Percentiles rank a stretch among this genome's conserved stretches.
phyloP scores from a whole-genome alignment of 2,329 filamentous ascomycete species.

The Xylariaceae sp. region DNA sequence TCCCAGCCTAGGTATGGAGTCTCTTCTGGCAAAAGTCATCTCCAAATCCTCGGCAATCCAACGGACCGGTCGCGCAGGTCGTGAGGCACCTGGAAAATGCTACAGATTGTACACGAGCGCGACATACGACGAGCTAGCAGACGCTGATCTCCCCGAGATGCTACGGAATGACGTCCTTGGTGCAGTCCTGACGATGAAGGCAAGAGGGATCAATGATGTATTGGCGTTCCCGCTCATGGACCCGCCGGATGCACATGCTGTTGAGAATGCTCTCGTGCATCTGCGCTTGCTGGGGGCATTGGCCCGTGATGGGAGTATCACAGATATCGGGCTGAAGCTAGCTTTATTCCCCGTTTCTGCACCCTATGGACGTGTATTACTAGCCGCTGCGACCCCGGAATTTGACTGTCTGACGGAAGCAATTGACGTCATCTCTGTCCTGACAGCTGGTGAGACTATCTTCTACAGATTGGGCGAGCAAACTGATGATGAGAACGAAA shows the following conservation, averaged over 20 bases:
- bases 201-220: conserved; percentile 78
- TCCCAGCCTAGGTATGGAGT: conserved; percentile 79
- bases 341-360: conserved; percentile 80
- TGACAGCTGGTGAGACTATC: conserved; percentile 61
- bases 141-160: conserved; percentile 82
- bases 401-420: conserved; percentile 73
- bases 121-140: conserved; percentile 65
- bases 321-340: conserved; percentile 68
- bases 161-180: conserved; percentile 83
- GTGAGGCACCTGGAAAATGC: conserved; percentile 88
- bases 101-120: conserved; percentile 83
- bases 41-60: conserved; percentile 93
- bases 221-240: conserved; percentile 83
- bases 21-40: conserved; percentile 82
- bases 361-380: conserved; percentile 73
- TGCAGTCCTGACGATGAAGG: conserved; percentile 89
- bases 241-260: conserved; percentile 68
- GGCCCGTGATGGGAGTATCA: conserved; percentile 68
- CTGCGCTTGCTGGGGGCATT: conserved; percentile 76
- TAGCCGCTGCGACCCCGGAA: conserved; percentile 70
- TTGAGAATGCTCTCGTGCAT: conserved; percentile 78
- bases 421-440: conserved; percentile 74
- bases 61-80: conserved; percentile 83
- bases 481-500: too few relatives aligned
- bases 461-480: conserved; percentile 57